phyloP scores from a whole-genome alignment of 1,284 basidiomycete species.

The Cystobasidium slooffiae region DNA sequence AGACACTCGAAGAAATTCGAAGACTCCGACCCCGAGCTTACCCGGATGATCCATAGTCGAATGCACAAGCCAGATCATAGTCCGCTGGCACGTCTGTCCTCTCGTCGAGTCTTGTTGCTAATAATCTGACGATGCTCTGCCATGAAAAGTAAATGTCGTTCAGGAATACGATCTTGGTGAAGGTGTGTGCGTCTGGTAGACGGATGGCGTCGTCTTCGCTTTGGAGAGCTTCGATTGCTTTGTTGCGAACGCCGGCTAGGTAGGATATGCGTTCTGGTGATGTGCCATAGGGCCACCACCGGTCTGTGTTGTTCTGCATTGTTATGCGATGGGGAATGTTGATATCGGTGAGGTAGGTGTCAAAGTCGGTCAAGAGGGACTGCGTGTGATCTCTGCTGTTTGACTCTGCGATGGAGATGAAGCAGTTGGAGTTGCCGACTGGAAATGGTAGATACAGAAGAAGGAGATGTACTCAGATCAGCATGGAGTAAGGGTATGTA shows the following conservation, averaged over 20 bases:
- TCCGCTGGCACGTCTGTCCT: slow-evolving; percentile 42
- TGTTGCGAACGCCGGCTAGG: slow-evolving; percentile 61
- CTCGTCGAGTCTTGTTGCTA: slow-evolving; percentile 13
- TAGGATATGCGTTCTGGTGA: slow-evolving; percentile 61
- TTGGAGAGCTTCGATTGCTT: slow-evolving; percentile 59
- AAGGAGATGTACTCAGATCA: too few species aligned
- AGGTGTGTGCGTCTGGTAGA: slow-evolving; percentile 55
- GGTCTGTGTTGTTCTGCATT: slow-evolving; percentile 54
- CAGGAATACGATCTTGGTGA: slow-evolving; percentile 62
- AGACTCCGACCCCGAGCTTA: not conserved
- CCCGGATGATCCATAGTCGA: slow-evolving; percentile 59
- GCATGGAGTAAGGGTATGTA: not conserved
- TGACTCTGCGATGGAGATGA: slow-evolving; percentile 66
- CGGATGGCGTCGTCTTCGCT: slow-evolving; percentile 53
- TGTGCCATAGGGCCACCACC: slow-evolving; percentile 56
- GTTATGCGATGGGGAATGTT: slow-evolving; percentile 58
- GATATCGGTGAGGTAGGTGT: slow-evolving; percentile 54
- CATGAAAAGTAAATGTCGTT: slow-evolving; percentile 64
- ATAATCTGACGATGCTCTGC: slow-evolving; percentile 53
- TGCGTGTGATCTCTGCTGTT: slow-evolving; percentile 62
- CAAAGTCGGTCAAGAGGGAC: slow-evolving; percentile 58
- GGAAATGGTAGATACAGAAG: too few species aligned
- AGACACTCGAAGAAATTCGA: not conserved
- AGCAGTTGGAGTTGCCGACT: slow-evolving; percentile 63
- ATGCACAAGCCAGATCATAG: slow-evolving; percentile 65